Percentiles rank a stretch among this genome's conserved stretches.
Evolutionary conservation across 1,284 basidiomycete genomes (phyloP).

Genomic region (Paramarasmius palmivorus): DNA sequence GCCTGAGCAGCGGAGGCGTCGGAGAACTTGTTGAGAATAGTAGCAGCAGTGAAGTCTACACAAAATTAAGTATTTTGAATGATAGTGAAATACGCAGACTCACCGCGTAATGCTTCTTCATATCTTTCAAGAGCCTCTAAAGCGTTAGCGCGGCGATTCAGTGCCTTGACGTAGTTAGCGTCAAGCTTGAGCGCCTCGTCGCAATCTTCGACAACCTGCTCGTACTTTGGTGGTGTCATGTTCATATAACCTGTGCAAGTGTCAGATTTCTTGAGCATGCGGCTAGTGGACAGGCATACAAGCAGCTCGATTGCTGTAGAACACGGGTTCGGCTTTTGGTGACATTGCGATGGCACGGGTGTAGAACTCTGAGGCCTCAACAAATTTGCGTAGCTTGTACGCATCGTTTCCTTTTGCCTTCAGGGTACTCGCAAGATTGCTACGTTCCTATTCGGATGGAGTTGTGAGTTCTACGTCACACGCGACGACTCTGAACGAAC

Average conservation of each 20-base stretch:
- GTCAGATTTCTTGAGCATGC: constrained; percentile 3
- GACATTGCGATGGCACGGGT: constrained; percentile 89
- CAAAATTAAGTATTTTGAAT: background rate
- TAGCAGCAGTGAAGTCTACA: constrained; percentile 92
- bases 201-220: constrained; percentile 90
- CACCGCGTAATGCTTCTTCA: constrained; percentile 80
- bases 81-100: constrained; percentile 20
- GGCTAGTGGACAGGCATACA: constrained; percentile 52
- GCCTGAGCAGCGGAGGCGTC: constrained; percentile 79
- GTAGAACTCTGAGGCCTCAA: constrained; percentile 82
- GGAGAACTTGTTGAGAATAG: constrained; percentile 92
- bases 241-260: constrained; percentile 80
- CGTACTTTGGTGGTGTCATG: constrained; percentile 81
- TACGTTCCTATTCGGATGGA: constrained; percentile 59
- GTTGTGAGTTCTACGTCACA: constrained; percentile 5
- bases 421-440: constrained; percentile 74
- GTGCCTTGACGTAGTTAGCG: constrained; percentile 88
- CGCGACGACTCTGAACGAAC: constrained; percentile 30
- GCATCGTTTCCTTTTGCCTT: constrained; percentile 91
- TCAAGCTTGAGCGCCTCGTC: constrained; percentile 88
- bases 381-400: constrained; percentile 81
- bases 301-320: constrained; percentile 96
- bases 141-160: constrained; percentile 91
- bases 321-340: constrained; percentile 88
- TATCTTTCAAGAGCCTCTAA: constrained; percentile 78